phyloP scores from a whole-genome alignment of 768 basidiomycete genomes.

The Pseudohyphozyma bogoriensis region DNA sequence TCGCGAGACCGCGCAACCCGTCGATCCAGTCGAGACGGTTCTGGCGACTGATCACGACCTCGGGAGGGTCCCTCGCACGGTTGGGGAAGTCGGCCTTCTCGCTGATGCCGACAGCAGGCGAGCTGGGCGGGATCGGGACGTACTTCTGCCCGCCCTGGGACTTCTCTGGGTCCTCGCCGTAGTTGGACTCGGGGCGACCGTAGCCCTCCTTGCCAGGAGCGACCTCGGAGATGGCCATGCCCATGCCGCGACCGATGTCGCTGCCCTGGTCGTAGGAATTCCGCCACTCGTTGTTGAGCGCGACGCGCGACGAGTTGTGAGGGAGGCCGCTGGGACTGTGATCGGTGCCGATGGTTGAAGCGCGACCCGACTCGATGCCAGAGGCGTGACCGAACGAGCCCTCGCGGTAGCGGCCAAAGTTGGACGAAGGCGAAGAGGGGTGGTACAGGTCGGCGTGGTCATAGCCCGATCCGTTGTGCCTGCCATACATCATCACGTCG shows the following conservation, averaged over 20 bases:
- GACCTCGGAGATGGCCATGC: constrained; percentile 27
- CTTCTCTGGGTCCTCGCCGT: constrained; percentile 25
- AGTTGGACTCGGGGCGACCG: constrained; percentile 20
- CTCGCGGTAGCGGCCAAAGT: constrained; percentile 26
- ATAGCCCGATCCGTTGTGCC: background rate
- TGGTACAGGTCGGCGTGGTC: constrained; percentile 12
- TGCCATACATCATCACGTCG: constrained; percentile 4
- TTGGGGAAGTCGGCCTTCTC: constrained; percentile 10
- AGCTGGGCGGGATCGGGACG: constrained; percentile 28
- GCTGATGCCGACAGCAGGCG: constrained; percentile 25
- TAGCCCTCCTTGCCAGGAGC: constrained; percentile 30
- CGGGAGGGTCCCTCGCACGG: constrained; percentile 7
- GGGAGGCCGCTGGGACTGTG: constrained; percentile 27
- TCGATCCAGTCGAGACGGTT: constrained; percentile 37
- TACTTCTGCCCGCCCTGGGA: constrained; percentile 11
- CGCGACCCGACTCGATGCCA: constrained; percentile 28
- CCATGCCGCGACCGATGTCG: constrained; percentile 27
- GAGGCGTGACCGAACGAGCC: constrained; percentile 26
- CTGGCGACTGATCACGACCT: constrained; percentile 31
- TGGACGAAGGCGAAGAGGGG: constrained; percentile 16
- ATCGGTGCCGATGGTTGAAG: constrained; percentile 35
- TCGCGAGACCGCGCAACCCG: constrained; percentile 34
- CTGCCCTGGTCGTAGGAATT: constrained; percentile 31
- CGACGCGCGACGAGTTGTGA: constrained; percentile 34
- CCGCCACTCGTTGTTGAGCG: constrained; percentile 34